phyloP scores from a whole-genome alignment of 2,329 filamentous ascomycete species.

The Fusarium mexicanum region DNA sequence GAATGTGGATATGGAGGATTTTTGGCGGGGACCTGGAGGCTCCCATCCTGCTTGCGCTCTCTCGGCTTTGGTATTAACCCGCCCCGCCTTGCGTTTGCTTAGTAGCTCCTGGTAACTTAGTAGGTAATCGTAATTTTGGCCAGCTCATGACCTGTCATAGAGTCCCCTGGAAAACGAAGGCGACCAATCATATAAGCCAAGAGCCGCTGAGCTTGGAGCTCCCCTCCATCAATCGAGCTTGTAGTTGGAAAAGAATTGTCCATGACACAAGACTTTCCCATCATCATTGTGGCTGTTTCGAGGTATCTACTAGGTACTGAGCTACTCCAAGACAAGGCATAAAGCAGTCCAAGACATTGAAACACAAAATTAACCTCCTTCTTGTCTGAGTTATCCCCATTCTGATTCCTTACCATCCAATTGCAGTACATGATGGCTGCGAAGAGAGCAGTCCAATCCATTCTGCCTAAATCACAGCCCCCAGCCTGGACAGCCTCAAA shows the following conservation, averaged over 20 bases:
- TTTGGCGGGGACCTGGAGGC: slow-evolving; percentile 46
- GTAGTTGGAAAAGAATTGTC: background rate
- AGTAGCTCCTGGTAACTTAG: background rate
- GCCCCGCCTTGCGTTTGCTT: slow-evolving; percentile 24
- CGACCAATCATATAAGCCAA: slow-evolving; percentile 7
- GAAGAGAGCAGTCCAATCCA: slow-evolving; percentile 15
- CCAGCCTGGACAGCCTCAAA: slow-evolving; percentile 76
- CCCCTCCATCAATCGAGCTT: background rate
- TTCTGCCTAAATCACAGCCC: slow-evolving; percentile 30
- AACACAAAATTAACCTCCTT: background rate
- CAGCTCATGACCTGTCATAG: slow-evolving; percentile 17
- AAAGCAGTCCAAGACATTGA: background rate
- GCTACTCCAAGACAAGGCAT: background rate
- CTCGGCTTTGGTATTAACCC: slow-evolving; percentile 43
- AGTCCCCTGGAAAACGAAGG: slow-evolving; percentile 3
- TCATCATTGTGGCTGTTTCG: slow-evolving; percentile 1
- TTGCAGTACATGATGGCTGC: slow-evolving; percentile 11
- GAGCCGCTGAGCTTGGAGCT: slow-evolving; percentile 9
- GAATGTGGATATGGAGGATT: slow-evolving; percentile 41
- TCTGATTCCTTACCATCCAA: background rate
- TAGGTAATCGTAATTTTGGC: background rate
- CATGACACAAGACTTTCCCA: background rate
- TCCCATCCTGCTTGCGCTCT: slow-evolving; percentile 29
- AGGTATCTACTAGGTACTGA: background rate
- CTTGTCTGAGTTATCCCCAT: background rate